phyloP scores from a whole-genome alignment of 805 yeast genomes.

The Spathaspora passalidarum region DNA sequence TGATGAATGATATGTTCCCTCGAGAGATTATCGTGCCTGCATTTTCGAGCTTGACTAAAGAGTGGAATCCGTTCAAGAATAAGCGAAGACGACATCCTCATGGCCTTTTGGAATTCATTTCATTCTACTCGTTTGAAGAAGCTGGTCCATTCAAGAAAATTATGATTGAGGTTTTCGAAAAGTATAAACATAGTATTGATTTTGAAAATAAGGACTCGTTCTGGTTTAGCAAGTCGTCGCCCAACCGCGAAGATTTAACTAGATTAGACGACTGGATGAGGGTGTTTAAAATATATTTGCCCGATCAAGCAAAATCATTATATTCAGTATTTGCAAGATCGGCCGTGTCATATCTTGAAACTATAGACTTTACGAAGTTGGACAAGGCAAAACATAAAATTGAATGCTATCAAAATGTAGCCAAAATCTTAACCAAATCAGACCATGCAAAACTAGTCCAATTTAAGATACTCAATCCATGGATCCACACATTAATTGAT shows the following conservation, averaged over 20 bases:
- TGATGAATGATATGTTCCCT: neutral
- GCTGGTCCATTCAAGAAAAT: neutral
- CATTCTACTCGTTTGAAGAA: neutral
- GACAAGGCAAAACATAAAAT: neutral
- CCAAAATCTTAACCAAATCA: neutral
- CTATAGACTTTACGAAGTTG: neutral
- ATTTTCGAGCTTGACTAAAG: neutral
- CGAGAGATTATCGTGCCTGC: neutral
- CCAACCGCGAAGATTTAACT: neutral
- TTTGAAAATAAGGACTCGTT: neutral
- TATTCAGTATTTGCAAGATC: neutral
- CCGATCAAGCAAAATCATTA: neutral
- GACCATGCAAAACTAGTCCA: slow-evolving; percentile 2
- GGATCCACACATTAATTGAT: slow-evolving; percentile 2
- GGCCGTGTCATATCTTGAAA: neutral
- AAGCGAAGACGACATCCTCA: neutral
- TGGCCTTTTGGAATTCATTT: neutral
- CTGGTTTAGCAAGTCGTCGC: neutral
- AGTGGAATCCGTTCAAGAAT: neutral
- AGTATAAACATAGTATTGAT: neutral
- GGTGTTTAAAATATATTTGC: neutral
- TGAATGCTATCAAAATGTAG: neutral
- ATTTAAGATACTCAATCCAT: slow-evolving; percentile 9
- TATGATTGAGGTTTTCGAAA: neutral
- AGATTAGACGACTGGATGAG: neutral